Conservation (phyloP, 2,329 filamentous ascomycete species). For the Sordariomycetes sp. region DNA sequence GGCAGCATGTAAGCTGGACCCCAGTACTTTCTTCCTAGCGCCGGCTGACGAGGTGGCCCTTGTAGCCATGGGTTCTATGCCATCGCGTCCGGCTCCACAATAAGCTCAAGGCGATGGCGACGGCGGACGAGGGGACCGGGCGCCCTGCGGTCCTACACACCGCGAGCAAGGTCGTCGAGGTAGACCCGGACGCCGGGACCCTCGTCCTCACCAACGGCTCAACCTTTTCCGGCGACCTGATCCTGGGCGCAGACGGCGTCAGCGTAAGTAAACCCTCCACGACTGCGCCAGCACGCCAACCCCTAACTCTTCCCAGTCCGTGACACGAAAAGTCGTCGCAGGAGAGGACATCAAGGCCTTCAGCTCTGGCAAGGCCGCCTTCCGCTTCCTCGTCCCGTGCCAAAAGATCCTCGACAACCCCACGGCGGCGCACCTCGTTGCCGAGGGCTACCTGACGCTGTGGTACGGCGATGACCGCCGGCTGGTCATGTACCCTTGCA, state of each 20-base stretch:
- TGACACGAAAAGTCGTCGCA: slow-evolving; percentile 11
- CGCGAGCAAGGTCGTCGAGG: slow-evolving; percentile 24
- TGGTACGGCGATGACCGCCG: slow-evolving; percentile 27
- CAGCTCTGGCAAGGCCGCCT: slow-evolving; percentile 38
- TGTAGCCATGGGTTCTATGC: slow-evolving; percentile 27
- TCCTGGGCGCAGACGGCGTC: slow-evolving; percentile 43
- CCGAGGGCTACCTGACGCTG: slow-evolving; percentile 6
- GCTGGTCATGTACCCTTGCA: slow-evolving; percentile 32
- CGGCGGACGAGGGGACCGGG: slow-evolving; percentile 17
- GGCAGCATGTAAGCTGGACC: slow-evolving; percentile 23
- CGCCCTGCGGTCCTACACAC: slow-evolving; percentile 23
- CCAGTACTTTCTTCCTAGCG: not conserved
- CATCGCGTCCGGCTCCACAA: slow-evolving; percentile 39
- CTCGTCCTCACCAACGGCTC: slow-evolving; percentile 31
- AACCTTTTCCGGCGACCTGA: slow-evolving; percentile 27
- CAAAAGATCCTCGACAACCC: slow-evolving; percentile 18
- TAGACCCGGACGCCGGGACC: slow-evolving; percentile 23
- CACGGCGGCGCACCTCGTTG: slow-evolving; percentile 7
- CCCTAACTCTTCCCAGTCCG: slow-evolving; percentile 8
- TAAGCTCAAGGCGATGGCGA: slow-evolving; percentile 29
- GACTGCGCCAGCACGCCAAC: not conserved
- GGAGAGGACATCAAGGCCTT: slow-evolving; percentile 17
- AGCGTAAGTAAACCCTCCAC: slow-evolving; percentile 18
- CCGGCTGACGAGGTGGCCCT: not conserved
- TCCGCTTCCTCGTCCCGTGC: slow-evolving; percentile 34